Conservation (phyloP, 2,329 filamentous ascomycete genomes). For the Arthrobotrys pseudoclavata region DNA sequence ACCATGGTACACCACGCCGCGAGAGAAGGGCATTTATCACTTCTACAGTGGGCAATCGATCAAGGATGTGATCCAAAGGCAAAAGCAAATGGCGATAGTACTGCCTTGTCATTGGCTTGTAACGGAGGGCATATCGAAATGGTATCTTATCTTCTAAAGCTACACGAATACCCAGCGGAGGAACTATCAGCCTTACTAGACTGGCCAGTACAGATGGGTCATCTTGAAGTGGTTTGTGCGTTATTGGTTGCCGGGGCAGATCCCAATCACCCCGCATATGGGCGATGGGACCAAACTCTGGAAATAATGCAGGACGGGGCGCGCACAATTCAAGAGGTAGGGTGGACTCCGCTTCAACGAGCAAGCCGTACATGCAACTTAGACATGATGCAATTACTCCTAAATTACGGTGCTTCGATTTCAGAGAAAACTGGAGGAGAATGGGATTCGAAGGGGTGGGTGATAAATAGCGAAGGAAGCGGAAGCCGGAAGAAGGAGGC, state of each 20-base stretch:
- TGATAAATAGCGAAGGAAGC: not conserved
- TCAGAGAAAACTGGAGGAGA: constrained; percentile 35
- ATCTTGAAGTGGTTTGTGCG: constrained; percentile 15
- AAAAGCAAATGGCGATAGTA: constrained; percentile 16
- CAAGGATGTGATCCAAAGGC: constrained; percentile 17
- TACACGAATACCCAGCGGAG: constrained; percentile 1
- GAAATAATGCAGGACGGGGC: not conserved
- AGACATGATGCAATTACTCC: constrained; percentile 26
- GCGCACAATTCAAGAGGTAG: constrained; percentile 1
- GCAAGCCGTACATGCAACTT: constrained; percentile 5
- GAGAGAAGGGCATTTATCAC: constrained; percentile 9
- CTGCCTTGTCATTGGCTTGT: constrained; percentile 10
- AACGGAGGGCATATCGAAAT: not conserved
- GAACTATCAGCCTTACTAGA: constrained; percentile 11
- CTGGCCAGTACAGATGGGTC: constrained; percentile 21
- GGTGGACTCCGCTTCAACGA: constrained; percentile 29
- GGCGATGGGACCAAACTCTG: not conserved
- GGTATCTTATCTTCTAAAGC: constrained; percentile 21
- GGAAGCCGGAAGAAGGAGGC: constrained; percentile 1
- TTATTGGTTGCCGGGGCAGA: constrained; percentile 27
- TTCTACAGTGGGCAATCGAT: constrained; percentile 26
- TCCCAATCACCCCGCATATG: not conserved
- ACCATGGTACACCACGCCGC: constrained; percentile 21
- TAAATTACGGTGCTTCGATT: constrained; percentile 21
- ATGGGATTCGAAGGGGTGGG: constrained; percentile 27